A percentile compares a stretch with the other conserved stretches of the same genome.
These are phyloP conservation scores for Colletotrichum destructivum DNA, from an alignment of 2,329 filamentous ascomycete species.

Conservation along the genomic window DNA sequence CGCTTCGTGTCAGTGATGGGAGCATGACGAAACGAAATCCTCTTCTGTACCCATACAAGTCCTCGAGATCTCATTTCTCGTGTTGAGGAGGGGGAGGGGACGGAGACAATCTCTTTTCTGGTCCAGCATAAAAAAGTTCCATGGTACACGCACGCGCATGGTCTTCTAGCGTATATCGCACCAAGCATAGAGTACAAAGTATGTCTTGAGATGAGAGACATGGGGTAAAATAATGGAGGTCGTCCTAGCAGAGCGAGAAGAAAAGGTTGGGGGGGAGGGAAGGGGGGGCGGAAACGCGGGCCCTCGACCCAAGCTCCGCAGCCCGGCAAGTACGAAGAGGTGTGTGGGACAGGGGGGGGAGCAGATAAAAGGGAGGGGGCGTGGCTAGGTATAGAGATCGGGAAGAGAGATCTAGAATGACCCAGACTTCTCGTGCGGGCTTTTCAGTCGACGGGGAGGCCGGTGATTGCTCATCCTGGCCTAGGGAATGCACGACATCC, in stretches of 20 bases:
- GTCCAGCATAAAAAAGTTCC: background rate
- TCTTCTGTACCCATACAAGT: background rate
- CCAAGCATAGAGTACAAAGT: no score
- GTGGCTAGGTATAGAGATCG: background rate
- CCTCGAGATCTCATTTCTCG: no score
- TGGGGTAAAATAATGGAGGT: background rate
- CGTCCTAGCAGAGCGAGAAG: background rate
- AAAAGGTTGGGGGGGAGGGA: background rate
- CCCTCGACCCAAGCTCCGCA: background rate
- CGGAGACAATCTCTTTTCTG: background rate
- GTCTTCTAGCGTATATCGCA: background rate
- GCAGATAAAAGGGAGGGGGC: background rate
- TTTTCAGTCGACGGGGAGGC: background rate
- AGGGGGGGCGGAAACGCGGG: background rate
- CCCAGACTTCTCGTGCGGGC: background rate
- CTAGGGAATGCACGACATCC: background rate
- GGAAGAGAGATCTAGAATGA: background rate
- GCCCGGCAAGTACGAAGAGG: background rate
- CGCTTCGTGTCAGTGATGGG: background rate
- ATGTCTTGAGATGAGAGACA: constrained; percentile 7
- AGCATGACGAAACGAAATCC: background rate
- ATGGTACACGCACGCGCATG: background rate
- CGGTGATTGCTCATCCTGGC: background rate
- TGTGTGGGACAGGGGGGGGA: background rate
- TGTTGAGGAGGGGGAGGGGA: no score